A percentile compares a stretch with the other conserved stretches of the same genome.
phyloP scores from a whole-genome alignment of 2,329 filamentous ascomycete species.

The Diaporthe sp. region DNA sequence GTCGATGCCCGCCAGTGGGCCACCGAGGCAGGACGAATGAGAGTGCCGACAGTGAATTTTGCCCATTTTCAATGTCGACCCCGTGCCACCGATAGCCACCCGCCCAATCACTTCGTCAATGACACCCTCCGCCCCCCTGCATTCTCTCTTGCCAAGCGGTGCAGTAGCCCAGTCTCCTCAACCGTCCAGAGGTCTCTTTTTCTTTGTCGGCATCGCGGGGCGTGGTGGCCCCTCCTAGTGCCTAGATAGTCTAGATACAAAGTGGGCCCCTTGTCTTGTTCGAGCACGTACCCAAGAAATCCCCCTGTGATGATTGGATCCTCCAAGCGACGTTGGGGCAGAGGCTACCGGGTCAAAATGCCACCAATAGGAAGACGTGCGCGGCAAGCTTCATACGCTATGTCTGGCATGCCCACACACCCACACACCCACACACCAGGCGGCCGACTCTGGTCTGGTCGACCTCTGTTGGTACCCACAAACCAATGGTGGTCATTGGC shows the following conservation, averaged over 20 bases:
- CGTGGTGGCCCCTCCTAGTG: neutral
- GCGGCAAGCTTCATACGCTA: neutral
- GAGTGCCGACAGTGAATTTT: slow-evolving; percentile 1
- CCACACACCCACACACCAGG: neutral
- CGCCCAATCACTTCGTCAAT: neutral
- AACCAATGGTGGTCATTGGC: neutral
- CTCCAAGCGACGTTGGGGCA: neutral
- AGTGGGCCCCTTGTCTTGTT: too few species aligned
- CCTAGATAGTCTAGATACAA: neutral
- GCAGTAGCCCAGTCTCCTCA: neutral
- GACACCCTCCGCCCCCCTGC: neutral
- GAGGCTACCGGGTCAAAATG: neutral
- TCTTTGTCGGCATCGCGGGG: neutral
- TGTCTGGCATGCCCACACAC: neutral
- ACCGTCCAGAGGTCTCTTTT: neutral
- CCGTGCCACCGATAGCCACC: neutral
- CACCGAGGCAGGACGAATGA: neutral
- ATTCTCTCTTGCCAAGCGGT: neutral
- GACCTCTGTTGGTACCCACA: neutral
- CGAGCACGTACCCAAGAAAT: neutral
- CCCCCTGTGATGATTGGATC: neutral
- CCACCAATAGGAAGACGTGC: neutral
- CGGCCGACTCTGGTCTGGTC: slow-evolving; percentile 6
- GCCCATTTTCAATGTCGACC: slow-evolving; percentile 17
- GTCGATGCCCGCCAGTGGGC: neutral